Conservation (phyloP, 140 eudicot genomes). For the Erigeron philadelphicus region DNA sequence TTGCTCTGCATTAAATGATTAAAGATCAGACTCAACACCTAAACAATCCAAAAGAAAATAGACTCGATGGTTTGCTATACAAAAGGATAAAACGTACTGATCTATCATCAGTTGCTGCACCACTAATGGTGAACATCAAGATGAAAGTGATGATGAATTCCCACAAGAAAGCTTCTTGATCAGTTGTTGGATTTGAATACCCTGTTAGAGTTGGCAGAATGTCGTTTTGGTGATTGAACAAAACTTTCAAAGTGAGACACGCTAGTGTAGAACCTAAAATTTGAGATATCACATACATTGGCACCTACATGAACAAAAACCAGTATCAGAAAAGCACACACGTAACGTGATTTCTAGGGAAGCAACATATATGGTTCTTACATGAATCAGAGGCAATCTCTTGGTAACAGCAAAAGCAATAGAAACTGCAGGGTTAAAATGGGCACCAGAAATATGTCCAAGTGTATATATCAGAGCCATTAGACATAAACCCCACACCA, state of each 20-base stretch:
- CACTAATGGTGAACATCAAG: conserved; percentile 56
- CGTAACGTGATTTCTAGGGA: neutral
- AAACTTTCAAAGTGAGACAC: conserved; percentile 43
- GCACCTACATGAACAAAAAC: conserved; percentile 39
- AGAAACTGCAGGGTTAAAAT: conserved; percentile 67
- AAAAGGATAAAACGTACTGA: conserved; percentile 34
- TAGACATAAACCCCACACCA: conserved; percentile 50
- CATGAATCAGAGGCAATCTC: conserved; percentile 39
- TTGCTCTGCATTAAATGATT: conserved; percentile 38
- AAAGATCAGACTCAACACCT: conserved; percentile 19
- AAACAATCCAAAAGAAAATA: neutral
- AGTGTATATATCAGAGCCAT: conserved; percentile 47
- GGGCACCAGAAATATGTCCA: conserved; percentile 65
- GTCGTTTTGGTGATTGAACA: conserved; percentile 46
- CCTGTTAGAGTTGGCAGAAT: conserved; percentile 44
- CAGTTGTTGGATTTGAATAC: conserved; percentile 40
- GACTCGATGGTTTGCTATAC: neutral
- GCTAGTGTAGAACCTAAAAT: conserved; percentile 56
- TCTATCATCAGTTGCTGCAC: conserved; percentile 63
- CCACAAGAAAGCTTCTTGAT: conserved; percentile 56
- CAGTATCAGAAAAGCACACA: neutral
- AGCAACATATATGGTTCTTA: conserved; percentile 4
- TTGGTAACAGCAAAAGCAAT: conserved; percentile 42
- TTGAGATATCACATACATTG: conserved; percentile 56
- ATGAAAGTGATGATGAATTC: conserved; percentile 57